Base-by-base conservation (phyloP, 768 basidiomycete species). In the Suillus subalutaceus region DNA sequence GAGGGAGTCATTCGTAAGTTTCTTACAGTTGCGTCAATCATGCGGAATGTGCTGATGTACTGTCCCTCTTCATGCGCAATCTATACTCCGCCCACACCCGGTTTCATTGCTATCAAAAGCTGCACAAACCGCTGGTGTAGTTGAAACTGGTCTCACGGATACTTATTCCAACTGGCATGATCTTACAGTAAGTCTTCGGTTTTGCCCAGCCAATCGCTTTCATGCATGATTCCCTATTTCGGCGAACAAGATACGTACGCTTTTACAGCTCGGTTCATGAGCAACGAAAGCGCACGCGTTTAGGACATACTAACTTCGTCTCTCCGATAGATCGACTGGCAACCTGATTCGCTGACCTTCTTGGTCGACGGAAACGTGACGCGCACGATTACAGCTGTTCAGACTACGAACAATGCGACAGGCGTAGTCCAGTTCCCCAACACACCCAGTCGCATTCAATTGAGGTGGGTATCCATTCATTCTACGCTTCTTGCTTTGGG, bases 381-480 rank as follows among this genome's bases (percentile, higher is more conserved):
- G 7, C 90, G 92, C 59, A 91, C 88, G 8, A 72, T 95, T 64
- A 81, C 86, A 38, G 86, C 86, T 68, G 75, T 83, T 3, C 88
- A 91, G 69, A 83, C 84, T 12, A 67, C 88, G 41, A 83, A 86
- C 68, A 74, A 79, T 23, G 50, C 46, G 53, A 82, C 81, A n/a
- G 88, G 90, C 56, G 79, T 90, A 53, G 79, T 77, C 65, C 78
- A 87, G 64, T 95, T 88, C 77, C 94, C 94, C 9, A 85, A 78
- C 64, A 94, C 93, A 3, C 93, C 94, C 4, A 85, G 92, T 40
- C 88, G 92, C 52, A 84, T 96, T 53, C 92, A 96, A 76, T 75
- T 96, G 65, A 91, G 90, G 91, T 90, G 74, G 32, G 81, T 72
- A n/a, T 38, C 20, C 53, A 43, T 60, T 10, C 18, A 20, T 60